Percentiles rank a stretch among this genome's conserved stretches.
These are phyloP conservation scores for Tylopilus sp. DNA, from an alignment of 1,284 basidiomycete genomes.

Conservation along the genomic window DNA sequence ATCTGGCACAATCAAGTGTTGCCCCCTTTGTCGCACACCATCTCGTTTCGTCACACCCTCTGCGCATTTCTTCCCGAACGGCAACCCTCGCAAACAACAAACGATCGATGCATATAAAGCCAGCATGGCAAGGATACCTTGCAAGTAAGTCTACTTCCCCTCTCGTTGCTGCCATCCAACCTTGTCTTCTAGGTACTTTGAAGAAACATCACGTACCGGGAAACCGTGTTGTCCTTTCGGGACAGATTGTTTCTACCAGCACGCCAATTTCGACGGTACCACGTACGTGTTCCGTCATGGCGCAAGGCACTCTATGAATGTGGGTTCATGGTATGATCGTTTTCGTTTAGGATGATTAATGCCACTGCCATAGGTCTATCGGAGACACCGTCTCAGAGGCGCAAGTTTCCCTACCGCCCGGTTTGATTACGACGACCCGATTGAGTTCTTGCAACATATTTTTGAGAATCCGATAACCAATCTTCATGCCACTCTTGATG, in stretches of 20 bases:
- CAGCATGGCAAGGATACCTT: conserved; percentile 65
- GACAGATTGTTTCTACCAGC: conserved; percentile 71
- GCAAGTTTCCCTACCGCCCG: conserved; percentile 15
- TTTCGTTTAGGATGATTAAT: background rate
- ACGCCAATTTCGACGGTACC: conserved; percentile 62
- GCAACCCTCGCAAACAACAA: conserved; percentile 47
- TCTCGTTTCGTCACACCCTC: conserved; percentile 70
- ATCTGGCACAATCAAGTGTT: conserved; percentile 63
- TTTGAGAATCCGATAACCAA: conserved; percentile 30
- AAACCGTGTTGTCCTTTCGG: conserved; percentile 69
- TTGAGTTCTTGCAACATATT: conserved; percentile 30
- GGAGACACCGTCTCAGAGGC: conserved; percentile 24
- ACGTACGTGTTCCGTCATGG: conserved; percentile 52
- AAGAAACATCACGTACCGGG: conserved; percentile 41
- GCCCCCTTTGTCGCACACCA: conserved; percentile 64
- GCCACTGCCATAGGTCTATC: conserved; percentile 21
- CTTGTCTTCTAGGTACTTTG: conserved; percentile 52
- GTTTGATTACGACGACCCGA: conserved; percentile 27
- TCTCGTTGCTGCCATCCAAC: background rate
- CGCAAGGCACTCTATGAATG: conserved; percentile 50
- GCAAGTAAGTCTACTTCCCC: conserved; percentile 45
- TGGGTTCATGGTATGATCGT: conserved; percentile 17
- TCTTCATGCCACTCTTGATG: conserved; percentile 31
- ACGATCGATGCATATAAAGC: conserved; percentile 57
- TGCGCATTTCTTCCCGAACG: conserved; percentile 56